phyloP scores from a whole-genome alignment of 352 stramenopile genomes.

The Chrysophaeum taylorii region DNA sequence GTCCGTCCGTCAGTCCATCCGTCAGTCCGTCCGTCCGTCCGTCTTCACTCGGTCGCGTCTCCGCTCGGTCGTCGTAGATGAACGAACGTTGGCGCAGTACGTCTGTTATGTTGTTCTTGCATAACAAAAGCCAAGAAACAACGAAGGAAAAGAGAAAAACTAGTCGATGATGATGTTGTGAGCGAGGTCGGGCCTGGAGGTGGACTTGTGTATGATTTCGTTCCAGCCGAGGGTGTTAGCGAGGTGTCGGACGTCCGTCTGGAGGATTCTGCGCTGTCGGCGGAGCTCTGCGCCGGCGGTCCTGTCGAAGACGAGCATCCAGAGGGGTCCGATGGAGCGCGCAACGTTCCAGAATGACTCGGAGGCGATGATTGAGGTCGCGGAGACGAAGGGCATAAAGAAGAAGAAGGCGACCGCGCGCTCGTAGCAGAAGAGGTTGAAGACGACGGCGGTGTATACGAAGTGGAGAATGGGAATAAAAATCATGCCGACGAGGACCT shows the following conservation, averaged over 20 bases:
- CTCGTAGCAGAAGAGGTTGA: background rate
- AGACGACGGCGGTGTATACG: conserved; percentile 41
- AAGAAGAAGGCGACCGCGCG: conserved; percentile 1
- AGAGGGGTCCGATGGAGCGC: conserved; percentile 6
- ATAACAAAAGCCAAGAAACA: no score
- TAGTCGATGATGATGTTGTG: no score
- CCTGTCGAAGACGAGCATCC: background rate
- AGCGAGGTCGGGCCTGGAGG: no score
- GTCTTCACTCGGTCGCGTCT: no score
- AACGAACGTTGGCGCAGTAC: no score
- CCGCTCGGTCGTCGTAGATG: no score
- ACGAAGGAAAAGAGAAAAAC: no score
- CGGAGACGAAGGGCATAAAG: conserved; percentile 12
- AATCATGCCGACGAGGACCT: conserved; percentile 79
- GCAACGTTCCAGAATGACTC: background rate
- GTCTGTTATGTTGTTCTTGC: no score
- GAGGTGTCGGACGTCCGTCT: background rate
- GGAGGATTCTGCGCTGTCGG: background rate
- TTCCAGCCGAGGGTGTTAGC: conserved; percentile 3
- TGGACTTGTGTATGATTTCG: conserved; percentile 5
- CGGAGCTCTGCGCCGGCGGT: background rate
- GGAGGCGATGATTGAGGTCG: conserved; percentile 2
- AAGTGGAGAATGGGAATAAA: conserved; percentile 73
- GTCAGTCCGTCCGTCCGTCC: no score
- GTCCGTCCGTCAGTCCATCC: no score